Conservation (phyloP, 768 basidiomycete genomes). For the Mycena floridula region DNA sequence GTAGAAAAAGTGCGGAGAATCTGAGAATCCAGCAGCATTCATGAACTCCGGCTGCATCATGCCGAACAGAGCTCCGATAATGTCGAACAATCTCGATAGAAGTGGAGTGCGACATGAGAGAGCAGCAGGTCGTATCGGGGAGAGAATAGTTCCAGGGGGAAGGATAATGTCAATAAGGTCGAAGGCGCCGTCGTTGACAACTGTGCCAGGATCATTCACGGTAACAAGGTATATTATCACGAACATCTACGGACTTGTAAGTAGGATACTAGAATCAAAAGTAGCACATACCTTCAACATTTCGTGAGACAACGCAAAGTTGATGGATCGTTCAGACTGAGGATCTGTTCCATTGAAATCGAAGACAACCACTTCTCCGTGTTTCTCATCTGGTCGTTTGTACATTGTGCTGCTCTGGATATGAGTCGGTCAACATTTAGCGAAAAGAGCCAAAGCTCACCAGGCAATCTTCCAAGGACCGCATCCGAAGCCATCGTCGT, state of each 20-base stretch:
- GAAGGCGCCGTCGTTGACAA: constrained; percentile 24
- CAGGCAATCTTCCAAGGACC: constrained; percentile 20
- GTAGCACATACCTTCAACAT: no score
- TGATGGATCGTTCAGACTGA: constrained; percentile 17
- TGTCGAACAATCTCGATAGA: constrained; percentile 21
- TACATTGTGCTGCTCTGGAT: no score
- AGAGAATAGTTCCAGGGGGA: constrained; percentile 21
- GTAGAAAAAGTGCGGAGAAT: constrained; percentile 22
- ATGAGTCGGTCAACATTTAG: no score
- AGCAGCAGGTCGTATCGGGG: constrained; percentile 22
- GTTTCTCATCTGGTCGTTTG: no score
- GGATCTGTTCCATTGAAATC: no score
- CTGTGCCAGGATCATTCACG: constrained; percentile 22
- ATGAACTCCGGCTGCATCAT: constrained; percentile 21
- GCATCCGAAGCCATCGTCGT: constrained; percentile 22
- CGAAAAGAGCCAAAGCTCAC: neutral
- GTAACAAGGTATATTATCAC: constrained; percentile 21
- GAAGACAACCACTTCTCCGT: no score
- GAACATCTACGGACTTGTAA: no score
- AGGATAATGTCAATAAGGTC: constrained; percentile 22
- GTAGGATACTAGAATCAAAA: no score
- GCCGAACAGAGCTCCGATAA: constrained; percentile 20
- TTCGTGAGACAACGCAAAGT: constrained; percentile 16
- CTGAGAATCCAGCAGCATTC: constrained; percentile 23
- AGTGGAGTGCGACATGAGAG: constrained; percentile 24